Base-by-base conservation (phyloP, 352 stramenopile species). In the Globisporangium recalcitrans region DNA sequence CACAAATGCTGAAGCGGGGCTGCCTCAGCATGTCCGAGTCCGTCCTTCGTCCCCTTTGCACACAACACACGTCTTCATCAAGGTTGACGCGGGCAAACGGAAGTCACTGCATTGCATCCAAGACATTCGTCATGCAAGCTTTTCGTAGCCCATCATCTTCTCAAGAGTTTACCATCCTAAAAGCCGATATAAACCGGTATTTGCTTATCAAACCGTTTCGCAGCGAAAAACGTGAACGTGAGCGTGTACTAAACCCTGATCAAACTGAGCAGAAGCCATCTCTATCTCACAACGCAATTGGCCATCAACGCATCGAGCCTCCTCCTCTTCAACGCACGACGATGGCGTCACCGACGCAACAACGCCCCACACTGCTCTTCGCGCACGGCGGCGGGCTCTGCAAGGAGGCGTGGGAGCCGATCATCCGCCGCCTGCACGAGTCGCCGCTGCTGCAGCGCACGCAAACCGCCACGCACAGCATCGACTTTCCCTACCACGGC, bases 401-500 rank as follows among this genome's bases (percentile, higher is more conserved):
- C 52, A 73, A 77, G 49, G 62, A 85, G 19, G 62, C 70, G 1
- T 87, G 78, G 78, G 67, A 72, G 19, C 78, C 78, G 4, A 72
- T 87, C 42, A 61, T 83, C 38, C 54, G 60, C 22, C 78, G 70
- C 10, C 49, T 85, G 29, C 54, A 68, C 48, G 55, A 42, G 11
- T 72, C 74, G 4, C 53, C 71, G 10, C 54, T 80, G 58, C 52
- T 82, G 9, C 62, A 78, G 34, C 57, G 49, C 21, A 24, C 26
- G 7, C 40, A 58, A 0, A 47, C n/a, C 24, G 59, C 64, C 0
- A 21, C 75, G 26, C 57, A 71, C 40, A 69, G 22, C 46, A 82
- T 84, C 52, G 75, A 83, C 58, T 75, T 83, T 48, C 75, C 71
- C 44, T 85, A 74, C 65, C 78, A 87, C 58, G 78, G 78, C 46